Evolutionary conservation across 768 basidiomycete species (phyloP), one percentile per base, ranked within the genome.

Genomic region (Tricholoma furcatifolium): DNA sequence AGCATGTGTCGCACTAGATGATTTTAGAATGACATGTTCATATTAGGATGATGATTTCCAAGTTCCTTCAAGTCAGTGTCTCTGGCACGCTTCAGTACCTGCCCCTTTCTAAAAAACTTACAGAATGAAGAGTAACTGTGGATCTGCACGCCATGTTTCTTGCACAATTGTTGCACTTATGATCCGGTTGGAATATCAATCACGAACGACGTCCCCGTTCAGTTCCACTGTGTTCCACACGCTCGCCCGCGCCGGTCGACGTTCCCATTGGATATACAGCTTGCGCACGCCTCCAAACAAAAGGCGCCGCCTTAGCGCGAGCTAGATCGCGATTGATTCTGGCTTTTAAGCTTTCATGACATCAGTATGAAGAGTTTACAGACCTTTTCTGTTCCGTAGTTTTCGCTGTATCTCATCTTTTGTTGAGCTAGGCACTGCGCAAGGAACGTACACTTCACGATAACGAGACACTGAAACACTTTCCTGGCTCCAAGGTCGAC

Each of bases 321-420:
- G 15, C 4, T 18, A 38, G 15, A 50, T 46, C 43, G 17, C 48
- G 54, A 45, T 50, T 35, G 21, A 40, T 17, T 50, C 30, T 43
- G 42, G 20, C 42, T 44, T 49, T 45, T 49, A 44, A 34, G 7
- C 54, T 45, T 55, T 27, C 5, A 50, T 55, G 54, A 55, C 54
- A 46, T 55, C 54, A 55, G 50, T 36, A 40, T 44, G 42, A 36
- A 50, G 12, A 15, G 15, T 11, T 4, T 38, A 3, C 36, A 38
- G 10, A 38, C 27, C 27, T 11, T 38, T 18, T 41, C 36, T 10
- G 14, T 36, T 38, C 43, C 34, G 47, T 27, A 47, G 35, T 23
- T 53, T 48, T 53, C 52, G 52, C 52, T n/a, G 10, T 30, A 6
- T 5, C 15, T 41, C 23, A 34, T 34, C 47, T 34, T 36, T 42